phyloP scores from a whole-genome alignment of 208 protist species.

The Leishmania mexicana region DNA sequence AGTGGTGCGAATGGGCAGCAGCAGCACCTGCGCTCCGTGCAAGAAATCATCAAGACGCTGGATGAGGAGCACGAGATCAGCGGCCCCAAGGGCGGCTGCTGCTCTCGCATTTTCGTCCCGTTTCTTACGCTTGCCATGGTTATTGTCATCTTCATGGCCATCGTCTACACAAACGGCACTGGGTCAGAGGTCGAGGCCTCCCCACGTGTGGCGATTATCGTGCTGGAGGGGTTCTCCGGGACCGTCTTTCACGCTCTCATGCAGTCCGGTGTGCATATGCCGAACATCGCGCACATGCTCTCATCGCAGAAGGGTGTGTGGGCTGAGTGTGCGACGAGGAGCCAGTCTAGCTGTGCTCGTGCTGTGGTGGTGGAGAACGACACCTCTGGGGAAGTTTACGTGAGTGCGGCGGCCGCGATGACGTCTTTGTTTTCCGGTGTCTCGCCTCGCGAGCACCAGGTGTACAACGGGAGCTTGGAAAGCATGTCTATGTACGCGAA shows the following conservation, averaged over 20 bases:
- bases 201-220: constrained; percentile 64
- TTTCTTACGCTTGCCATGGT: constrained; percentile 43
- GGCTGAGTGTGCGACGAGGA: constrained; percentile 41
- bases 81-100: constrained; percentile 63
- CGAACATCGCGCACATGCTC: constrained; percentile 61
- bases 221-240: constrained; percentile 74
- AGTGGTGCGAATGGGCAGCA: constrained; percentile 3
- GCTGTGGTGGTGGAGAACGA: constrained; percentile 53
- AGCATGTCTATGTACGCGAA: constrained; percentile 41
- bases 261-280: constrained; percentile 45
- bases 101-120: constrained; percentile 67
- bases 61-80: constrained; percentile 57
- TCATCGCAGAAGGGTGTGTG: constrained; percentile 34
- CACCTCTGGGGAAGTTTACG: constrained; percentile 28
- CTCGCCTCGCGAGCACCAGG: constrained; percentile 39
- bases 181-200: constrained; percentile 31
- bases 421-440: constrained; percentile 72
- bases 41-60: constrained; percentile 54
- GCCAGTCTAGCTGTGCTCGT: constrained; percentile 57
- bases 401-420: constrained; percentile 51
- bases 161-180: constrained; percentile 49
- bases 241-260: constrained; percentile 56
- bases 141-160: constrained; percentile 33
- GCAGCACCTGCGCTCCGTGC: constrained; percentile 46
- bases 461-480: constrained; percentile 46